Conservation (phyloP, 768 basidiomycete genomes). For the Suillus fuscotomentosus region DNA sequence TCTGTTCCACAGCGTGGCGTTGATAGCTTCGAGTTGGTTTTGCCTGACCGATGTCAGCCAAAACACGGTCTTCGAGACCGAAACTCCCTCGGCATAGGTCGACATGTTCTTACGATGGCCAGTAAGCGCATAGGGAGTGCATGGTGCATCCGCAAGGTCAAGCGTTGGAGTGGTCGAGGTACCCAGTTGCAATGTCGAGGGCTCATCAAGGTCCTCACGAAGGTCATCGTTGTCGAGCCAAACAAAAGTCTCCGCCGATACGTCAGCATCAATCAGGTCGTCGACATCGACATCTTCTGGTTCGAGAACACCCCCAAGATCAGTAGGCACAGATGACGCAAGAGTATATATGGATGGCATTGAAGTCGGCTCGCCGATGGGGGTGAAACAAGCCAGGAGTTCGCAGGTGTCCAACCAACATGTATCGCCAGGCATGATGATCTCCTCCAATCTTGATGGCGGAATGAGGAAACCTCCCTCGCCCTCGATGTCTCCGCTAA, state of each 20-base stretch:
- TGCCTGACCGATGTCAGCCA: too few species aligned
- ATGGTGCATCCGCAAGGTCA: slow-evolving; percentile 12
- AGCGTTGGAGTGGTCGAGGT: slow-evolving; percentile 15
- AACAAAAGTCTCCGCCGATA: slow-evolving; percentile 16
- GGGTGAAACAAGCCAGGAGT: slow-evolving; percentile 25
- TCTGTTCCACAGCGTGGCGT: slow-evolving; percentile 45
- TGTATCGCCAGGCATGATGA: too few species aligned
- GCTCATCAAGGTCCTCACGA: slow-evolving; percentile 45
- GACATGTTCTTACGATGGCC: slow-evolving; percentile 30
- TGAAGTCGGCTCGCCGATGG: neutral
- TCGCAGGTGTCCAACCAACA: neutral
- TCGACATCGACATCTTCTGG: slow-evolving; percentile 5
- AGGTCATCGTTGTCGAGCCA: slow-evolving; percentile 44
- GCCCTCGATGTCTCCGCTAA: slow-evolving; percentile 57
- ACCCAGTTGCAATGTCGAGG: slow-evolving; percentile 27
- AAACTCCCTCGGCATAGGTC: slow-evolving; percentile 28
- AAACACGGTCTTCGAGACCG: slow-evolving; percentile 30
- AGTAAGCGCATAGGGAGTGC: slow-evolving; percentile 1
- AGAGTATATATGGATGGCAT: neutral
- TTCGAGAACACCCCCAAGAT: neutral
- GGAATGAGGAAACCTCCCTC: slow-evolving; percentile 59
- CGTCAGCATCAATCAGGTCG: slow-evolving; percentile 15
- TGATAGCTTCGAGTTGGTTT: slow-evolving; percentile 87
- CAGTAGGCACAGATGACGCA: neutral
- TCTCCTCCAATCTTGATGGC: too few species aligned